Percentiles rank a stretch among this genome's conserved stretches.
Evolutionary conservation across 352 stramenopile species (phyloP).

Genomic region (Thalassiosira delicatula): DNA sequence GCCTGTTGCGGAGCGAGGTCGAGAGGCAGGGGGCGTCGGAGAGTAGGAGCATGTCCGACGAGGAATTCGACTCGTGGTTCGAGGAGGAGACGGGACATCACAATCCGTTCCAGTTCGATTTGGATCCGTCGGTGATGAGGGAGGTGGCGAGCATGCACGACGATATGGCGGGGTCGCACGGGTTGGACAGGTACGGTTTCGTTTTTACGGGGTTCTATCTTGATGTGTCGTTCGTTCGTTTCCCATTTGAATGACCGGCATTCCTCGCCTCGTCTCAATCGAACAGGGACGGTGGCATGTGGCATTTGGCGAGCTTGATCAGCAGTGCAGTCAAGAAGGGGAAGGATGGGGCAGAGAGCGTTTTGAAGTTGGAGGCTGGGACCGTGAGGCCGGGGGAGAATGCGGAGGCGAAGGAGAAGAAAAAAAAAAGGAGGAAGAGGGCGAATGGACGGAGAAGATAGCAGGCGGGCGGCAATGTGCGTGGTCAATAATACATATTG

Average conservation of each 20-base stretch:
- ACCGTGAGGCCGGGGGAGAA: conserved; percentile 38
- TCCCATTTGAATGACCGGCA: no score
- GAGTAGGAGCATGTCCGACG: conserved; percentile 42
- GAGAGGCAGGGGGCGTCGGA: conserved; percentile 49
- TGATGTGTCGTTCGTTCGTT: no score
- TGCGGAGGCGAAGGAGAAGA: conserved; percentile 73
- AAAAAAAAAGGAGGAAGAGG: conserved; percentile 78
- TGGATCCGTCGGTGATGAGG: conserved; percentile 79
- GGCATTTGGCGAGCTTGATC: conserved; percentile 78
- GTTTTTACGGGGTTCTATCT: no score
- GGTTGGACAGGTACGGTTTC: no score
- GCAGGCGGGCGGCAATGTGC: no score
- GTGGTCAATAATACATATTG: no score
- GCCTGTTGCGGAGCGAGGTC: conserved; percentile 49
- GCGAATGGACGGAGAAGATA: no score
- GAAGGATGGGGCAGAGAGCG: conserved; percentile 78
- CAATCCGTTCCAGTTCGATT: conserved; percentile 76
- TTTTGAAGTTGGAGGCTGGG: conserved; percentile 77
- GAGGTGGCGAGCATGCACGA: conserved; percentile 81
- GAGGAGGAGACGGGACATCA: conserved; percentile 74
- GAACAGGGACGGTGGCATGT: conserved; percentile 82
- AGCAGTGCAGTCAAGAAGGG: conserved; percentile 70
- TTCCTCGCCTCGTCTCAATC: no score
- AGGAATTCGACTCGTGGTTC: conserved; percentile 82
- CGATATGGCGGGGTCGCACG: conserved; percentile 61